phyloP scores from a whole-genome alignment of 2,329 filamentous ascomycete genomes.

The Aspergillus alliaceus region DNA sequence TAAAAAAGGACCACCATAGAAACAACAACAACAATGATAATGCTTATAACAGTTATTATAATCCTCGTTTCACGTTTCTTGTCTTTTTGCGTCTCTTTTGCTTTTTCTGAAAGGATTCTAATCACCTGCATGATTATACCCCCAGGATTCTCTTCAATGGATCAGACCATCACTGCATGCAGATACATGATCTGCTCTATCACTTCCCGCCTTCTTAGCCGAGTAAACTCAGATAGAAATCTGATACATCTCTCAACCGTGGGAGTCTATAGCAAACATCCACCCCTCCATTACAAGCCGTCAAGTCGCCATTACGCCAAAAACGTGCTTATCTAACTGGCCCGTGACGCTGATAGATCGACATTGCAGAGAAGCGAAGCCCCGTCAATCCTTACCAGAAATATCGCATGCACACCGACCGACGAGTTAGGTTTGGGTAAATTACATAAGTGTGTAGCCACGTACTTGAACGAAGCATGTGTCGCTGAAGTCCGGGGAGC shows the following conservation, averaged over 20 bases:
- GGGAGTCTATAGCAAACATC: neutral
- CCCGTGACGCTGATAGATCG: conserved; percentile 10
- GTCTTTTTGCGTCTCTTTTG: neutral
- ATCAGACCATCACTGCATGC: conserved; percentile 1
- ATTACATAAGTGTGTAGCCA: conserved; percentile 7
- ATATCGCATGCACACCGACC: conserved; percentile 9
- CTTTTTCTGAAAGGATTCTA: neutral
- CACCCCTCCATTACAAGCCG: neutral
- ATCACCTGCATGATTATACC: neutral
- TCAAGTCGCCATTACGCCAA: no score
- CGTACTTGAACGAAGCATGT: neutral
- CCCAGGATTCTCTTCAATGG: neutral
- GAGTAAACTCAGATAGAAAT: neutral
- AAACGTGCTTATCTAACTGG: conserved; percentile 3
- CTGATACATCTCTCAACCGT: neutral
- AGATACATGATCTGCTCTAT: neutral
- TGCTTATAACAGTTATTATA: neutral
- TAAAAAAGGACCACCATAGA: neutral
- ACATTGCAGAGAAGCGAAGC: conserved; percentile 12
- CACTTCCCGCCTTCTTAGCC: neutral
- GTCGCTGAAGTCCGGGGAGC: conserved; percentile 12
- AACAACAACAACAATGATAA: neutral
- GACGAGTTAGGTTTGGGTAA: neutral
- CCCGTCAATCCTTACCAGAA: conserved; percentile 8
- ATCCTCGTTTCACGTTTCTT: neutral